Conservation (phyloP, 2,329 filamentous ascomycete species). For the Acephala macrosclerotiorum region DNA sequence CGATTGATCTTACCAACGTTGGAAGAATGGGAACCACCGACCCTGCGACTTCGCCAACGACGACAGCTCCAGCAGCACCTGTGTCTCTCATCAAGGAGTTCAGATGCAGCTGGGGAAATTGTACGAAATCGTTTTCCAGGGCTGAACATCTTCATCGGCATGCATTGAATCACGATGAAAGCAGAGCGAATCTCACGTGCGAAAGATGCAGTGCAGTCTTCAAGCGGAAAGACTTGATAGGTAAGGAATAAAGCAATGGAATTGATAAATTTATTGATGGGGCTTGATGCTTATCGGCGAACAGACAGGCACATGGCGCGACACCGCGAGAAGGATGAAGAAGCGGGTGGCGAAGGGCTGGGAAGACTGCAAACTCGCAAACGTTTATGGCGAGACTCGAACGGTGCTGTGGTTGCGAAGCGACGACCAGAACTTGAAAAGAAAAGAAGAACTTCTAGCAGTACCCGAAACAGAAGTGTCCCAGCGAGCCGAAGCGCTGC, state of each 20-base stretch:
- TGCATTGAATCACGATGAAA: constrained; percentile 58
- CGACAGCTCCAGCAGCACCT: background rate
- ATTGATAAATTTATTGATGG: background rate
- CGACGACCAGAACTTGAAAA: constrained; percentile 31
- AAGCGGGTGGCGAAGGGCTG: constrained; percentile 59
- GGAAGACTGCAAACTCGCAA: constrained; percentile 62
- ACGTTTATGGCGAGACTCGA: constrained; percentile 60
- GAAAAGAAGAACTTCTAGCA: constrained; percentile 40
- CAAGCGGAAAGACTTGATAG: constrained; percentile 31
- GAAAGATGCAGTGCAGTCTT: constrained; percentile 53
- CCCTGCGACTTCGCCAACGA: constrained; percentile 8
- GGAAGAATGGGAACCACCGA: constrained; percentile 14
- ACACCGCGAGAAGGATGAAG: constrained; percentile 61
- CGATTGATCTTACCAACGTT: background rate
- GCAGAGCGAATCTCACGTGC: constrained; percentile 60
- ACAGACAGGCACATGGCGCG: constrained; percentile 64
- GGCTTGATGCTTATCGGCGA: constrained; percentile 54
- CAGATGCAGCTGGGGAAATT: constrained; percentile 53
- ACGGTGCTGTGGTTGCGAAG: constrained; percentile 58
- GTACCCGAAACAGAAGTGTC: constrained; percentile 12
- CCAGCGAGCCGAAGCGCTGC: background rate
- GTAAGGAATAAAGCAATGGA: constrained; percentile 43
- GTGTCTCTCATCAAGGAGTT: constrained; percentile 37
- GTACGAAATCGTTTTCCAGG: constrained; percentile 61
- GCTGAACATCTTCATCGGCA: constrained; percentile 66